Base-by-base conservation (phyloP, 1,284 basidiomycete species). In the Sanghuangporus weigelae region DNA sequence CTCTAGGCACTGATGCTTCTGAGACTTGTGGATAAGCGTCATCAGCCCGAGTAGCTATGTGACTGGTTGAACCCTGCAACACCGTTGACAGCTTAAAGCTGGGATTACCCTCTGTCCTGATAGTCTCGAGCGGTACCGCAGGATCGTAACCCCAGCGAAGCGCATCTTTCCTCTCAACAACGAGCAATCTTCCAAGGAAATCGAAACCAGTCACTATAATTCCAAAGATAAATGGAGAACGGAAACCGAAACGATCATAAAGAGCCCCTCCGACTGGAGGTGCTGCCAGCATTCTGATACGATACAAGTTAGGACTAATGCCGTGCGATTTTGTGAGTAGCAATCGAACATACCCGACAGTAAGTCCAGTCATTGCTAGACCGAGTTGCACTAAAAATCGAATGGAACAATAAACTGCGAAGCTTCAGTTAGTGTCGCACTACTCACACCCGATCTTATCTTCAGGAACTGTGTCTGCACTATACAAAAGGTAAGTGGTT, bases 211-310 rank as follows among this genome's bases (percentile, higher is more conserved):
- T 82, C 63, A 85, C 73, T 53, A 81, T 78, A 65, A 91, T 81
- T 3, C 84, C 82, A 68, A 90, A 90, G 57, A 93, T 80, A 71
- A 91, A 90, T 1, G 92, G 90, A 1, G 82, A 87, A 44, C 86
- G 81, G 74, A 86, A 91, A 3, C 89, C 92, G 69, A 91, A 86
- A 2, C 75, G 77, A 26, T 75, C 70, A 72, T 87, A 92, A 5
- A 94, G 73, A 2, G 79, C 78, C 11, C 91, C 91, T 16, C 89
- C 88, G 1, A 87, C 81, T 0, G 90, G 87, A 1, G 89, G 88
- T 2, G 85, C 86, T 38, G 85, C 74, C 36, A 89, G 75, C n/a
- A 77, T 71, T 7, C 82, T 81, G 61, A 19, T 38, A 21, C 16
- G 40, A 49, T 35, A 11, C 51, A 53, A 48, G 42, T 26, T 11